phyloP scores from a whole-genome alignment of 1,284 basidiomycete species.

The Somion occarium region DNA sequence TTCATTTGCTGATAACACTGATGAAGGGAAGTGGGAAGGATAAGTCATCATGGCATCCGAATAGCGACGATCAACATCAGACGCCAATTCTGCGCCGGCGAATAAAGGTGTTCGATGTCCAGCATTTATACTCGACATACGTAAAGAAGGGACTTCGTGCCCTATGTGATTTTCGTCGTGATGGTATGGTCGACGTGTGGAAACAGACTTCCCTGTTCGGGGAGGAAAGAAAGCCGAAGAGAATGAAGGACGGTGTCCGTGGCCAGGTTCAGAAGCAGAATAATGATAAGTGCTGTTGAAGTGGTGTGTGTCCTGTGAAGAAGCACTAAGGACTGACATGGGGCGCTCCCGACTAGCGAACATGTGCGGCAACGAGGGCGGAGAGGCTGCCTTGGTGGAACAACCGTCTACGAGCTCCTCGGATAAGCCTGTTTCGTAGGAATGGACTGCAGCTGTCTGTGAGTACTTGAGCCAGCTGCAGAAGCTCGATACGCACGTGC shows the following conservation, averaged over 20 bases:
- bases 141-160: neutral
- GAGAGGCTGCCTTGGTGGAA: neutral
- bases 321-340: neutral
- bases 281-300: neutral
- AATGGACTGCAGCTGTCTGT: neutral
- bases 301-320: neutral
- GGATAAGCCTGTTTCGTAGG: neutral
- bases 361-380: neutral
- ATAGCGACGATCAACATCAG: neutral
- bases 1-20: too few species aligned
- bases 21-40: neutral
- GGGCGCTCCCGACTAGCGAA: neutral
- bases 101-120: neutral
- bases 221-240: neutral
- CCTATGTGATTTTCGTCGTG: neutral
- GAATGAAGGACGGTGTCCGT: neutral
- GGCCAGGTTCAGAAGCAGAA: conserved; percentile 2
- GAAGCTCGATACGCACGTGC: neutral
- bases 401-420: conserved; percentile 2
- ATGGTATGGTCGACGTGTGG: neutral
- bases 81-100: neutral
- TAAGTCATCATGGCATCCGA: neutral
- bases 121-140: neutral
- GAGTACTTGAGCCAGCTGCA: neutral
- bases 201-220: neutral